Percentiles rank a stretch among this genome's conserved stretches.
phyloP scores from a whole-genome alignment of 1,284 basidiomycete species.

The Puccinia triticina region DNA sequence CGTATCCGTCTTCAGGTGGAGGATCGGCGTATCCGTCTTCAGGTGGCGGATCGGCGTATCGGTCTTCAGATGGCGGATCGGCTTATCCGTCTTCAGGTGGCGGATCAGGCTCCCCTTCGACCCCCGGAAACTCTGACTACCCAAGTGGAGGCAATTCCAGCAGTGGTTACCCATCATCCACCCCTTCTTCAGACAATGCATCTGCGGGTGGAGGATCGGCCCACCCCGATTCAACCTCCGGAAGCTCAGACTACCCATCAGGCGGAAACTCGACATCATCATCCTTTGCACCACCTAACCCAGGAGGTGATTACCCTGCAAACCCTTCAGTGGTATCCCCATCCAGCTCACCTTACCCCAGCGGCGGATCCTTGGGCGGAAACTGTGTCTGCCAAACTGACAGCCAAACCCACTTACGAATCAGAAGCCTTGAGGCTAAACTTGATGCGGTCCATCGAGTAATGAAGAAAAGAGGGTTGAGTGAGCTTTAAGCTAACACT shows the following conservation, averaged over 20 bases:
- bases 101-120: no score
- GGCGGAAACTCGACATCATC: not conserved
- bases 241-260: constrained; percentile 14
- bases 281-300: constrained; percentile 6
- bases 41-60: not conserved
- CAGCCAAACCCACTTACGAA: constrained; percentile 26
- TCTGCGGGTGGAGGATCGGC: not conserved
- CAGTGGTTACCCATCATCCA: not conserved
- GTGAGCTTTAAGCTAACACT: constrained; percentile 26
- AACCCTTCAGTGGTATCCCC: constrained; percentile 5
- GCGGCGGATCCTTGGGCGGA: constrained; percentile 2
- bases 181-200: not conserved
- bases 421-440: constrained; percentile 45
- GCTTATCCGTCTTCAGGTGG: not conserved
- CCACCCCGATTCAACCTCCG: not conserved
- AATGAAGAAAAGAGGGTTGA: constrained; percentile 45
- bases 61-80: not conserved
- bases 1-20: not conserved
- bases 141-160: no score
- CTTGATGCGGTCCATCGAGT: constrained; percentile 45
- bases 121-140: no score
- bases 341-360: constrained; percentile 14
- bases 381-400: constrained; percentile 45
- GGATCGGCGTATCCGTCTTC: not conserved
- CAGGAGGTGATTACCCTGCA: constrained; percentile 20